A percentile compares a stretch with the other conserved stretches of the same genome.
phyloP scores from a whole-genome alignment of 176 grass and related monocot species.

The Paspalum notatum region DNA sequence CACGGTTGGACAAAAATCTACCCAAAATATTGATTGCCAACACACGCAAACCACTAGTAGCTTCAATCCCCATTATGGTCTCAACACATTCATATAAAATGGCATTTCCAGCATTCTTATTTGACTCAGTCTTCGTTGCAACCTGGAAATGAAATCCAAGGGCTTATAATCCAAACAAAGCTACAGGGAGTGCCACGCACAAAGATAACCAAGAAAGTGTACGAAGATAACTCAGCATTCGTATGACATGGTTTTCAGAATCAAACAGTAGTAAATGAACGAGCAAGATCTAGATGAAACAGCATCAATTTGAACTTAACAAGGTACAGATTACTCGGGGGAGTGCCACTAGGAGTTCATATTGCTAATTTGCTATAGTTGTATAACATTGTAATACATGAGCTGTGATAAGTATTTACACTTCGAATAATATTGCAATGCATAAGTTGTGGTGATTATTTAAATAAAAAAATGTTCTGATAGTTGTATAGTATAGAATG shows the following conservation, averaged over 20 bases:
- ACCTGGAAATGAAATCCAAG: conserved; percentile 65
- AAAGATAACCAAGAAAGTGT: conserved; percentile 21
- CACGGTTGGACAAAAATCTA: conserved; percentile 97
- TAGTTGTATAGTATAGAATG: conserved; percentile 30
- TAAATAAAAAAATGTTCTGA: conserved; percentile 9
- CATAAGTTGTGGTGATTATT: background rate
- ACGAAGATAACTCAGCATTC: background rate
- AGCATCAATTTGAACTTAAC: conserved; percentile 8
- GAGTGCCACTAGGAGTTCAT: background rate
- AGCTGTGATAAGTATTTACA: background rate
- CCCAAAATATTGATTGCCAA: conserved; percentile 98
- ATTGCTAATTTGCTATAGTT: background rate
- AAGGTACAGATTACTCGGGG: conserved; percentile 4
- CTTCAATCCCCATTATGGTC: conserved; percentile 98
- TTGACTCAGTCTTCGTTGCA: conserved; percentile 94
- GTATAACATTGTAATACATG: conserved; percentile 19
- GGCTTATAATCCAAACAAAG: conserved; percentile 25
- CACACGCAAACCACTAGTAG: conserved; percentile 87
- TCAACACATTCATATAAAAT: conserved; percentile 99
- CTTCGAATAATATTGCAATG: conserved; percentile 23
- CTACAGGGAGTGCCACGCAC: conserved; percentile 3
- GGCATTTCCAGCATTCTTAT: conserved; percentile 97
- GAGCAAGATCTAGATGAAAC: conserved; percentile 21
- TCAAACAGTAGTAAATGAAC: background rate
- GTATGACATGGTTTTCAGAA: conserved; percentile 2